Conservation (phyloP, 2,329 filamentous ascomycete species). For the Aphanoascus verrucosus region DNA sequence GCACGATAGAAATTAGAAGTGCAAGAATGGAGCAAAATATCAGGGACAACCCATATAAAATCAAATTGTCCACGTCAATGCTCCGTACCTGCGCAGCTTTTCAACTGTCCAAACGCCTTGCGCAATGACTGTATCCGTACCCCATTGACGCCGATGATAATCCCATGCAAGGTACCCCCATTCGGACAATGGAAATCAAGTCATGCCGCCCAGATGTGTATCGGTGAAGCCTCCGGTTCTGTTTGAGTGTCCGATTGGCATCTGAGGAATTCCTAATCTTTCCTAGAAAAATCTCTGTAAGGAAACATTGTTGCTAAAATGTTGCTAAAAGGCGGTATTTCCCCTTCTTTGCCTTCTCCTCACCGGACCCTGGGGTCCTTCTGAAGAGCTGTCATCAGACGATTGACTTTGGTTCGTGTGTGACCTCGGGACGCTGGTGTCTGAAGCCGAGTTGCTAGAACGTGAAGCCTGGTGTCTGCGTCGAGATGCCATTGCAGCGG, state of each 20-base stretch:
- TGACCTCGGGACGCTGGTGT: not conserved
- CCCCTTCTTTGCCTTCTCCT: conserved; percentile 1
- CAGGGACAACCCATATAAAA: not conserved
- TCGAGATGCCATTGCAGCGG: not conserved
- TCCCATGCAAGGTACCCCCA: not conserved
- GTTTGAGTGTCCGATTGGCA: too few species aligned
- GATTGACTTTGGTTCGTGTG: not conserved
- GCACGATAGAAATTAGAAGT: too few species aligned
- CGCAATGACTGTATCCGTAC: not conserved
- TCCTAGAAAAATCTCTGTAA: too few species aligned
- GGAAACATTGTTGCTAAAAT: too few species aligned
- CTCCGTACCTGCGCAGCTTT: not conserved
- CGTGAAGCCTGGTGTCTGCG: not conserved
- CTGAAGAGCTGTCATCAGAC: conserved; percentile 5
- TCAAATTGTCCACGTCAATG: too few species aligned
- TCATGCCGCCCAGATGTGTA: not conserved
- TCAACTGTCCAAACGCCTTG: conserved; percentile 1
- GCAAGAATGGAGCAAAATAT: too few species aligned
- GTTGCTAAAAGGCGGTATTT: not conserved
- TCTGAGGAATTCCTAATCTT: too few species aligned
- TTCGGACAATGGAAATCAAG: not conserved
- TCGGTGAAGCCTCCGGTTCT: not conserved
- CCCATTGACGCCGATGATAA: not conserved
- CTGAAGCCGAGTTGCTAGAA: not conserved
- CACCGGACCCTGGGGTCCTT: not conserved